Conservation (phyloP, 495 filamentous ascomycete genomes). For the Aspergillus olivimuriae region DNA sequence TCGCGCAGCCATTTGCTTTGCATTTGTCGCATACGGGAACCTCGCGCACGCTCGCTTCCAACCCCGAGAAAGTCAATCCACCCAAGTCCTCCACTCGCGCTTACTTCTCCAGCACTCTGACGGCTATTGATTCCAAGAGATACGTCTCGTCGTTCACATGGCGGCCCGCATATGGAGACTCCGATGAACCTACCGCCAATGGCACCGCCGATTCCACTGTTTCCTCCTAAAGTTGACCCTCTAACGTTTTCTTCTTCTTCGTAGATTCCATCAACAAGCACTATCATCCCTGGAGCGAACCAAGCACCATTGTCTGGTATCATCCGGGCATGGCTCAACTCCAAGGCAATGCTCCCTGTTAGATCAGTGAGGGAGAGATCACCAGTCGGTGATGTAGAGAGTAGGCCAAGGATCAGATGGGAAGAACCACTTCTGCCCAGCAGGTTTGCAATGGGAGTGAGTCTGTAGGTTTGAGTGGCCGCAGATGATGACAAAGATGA, state of each 20-base stretch:
- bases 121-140: conserved; percentile 66
- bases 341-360: conserved; percentile 79
- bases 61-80: conserved; percentile 95
- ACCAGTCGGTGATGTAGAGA: conserved; percentile 77
- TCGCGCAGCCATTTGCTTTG: conserved; percentile 40
- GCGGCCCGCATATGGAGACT: conserved; percentile 82
- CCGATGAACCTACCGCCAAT: conserved; percentile 87
- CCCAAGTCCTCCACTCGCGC: conserved; percentile 74
- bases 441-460: conserved; percentile 89
- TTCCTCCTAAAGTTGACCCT: conserved; percentile 62
- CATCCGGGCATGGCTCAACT: conserved; percentile 71
- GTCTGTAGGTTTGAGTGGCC: conserved; percentile 65
- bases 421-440: conserved; percentile 79
- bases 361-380: conserved; percentile 74
- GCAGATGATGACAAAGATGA: conserved; percentile 49
- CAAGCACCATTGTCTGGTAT: conserved; percentile 82
- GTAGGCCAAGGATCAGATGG: conserved; percentile 81
- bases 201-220: conserved; percentile 75
- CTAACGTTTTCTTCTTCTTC: conserved; percentile 76
- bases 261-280: conserved; percentile 88
- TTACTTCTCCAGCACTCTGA: conserved; percentile 43
- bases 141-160: conserved; percentile 73
- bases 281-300: conserved; percentile 92
- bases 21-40: conserved; percentile 72
- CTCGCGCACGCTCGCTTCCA: conserved; percentile 81